phyloP scores from a whole-genome alignment of 202 grass and related monocot genomes.

The Zizania palustris region DNA sequence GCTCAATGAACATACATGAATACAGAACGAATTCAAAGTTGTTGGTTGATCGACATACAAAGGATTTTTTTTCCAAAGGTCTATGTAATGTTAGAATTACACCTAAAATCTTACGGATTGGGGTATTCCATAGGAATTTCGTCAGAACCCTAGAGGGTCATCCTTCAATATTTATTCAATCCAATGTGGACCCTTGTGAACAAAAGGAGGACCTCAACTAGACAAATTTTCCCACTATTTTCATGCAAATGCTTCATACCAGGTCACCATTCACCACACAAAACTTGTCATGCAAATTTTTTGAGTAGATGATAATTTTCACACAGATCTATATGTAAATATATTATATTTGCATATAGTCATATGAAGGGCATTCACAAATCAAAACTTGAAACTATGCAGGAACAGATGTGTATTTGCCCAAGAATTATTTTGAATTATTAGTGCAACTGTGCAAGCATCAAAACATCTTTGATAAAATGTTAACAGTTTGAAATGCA shows the following conservation, averaged over 20 bases:
- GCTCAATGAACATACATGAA: no score
- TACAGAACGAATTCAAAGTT: neutral
- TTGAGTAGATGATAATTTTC: neutral
- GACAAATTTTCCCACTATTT: no score
- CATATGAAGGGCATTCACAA: constrained; percentile 6
- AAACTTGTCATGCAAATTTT: neutral
- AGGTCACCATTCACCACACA: no score
- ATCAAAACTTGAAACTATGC: neutral
- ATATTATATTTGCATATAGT: neutral
- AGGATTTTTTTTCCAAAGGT: no score
- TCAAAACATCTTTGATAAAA: constrained; percentile 6
- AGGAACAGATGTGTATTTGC: neutral
- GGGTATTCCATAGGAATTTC: neutral
- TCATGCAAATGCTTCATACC: no score
- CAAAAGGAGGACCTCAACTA: no score
- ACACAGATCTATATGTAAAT: neutral
- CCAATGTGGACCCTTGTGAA: no score
- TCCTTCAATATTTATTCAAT: no score
- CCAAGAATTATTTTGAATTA: neutral
- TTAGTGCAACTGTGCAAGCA: neutral
- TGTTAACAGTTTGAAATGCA: neutral
- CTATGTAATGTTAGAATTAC: neutral
- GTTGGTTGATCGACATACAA: neutral
- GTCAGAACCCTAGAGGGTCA: neutral
- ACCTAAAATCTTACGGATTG: neutral